Percentiles rank a stretch among this genome's conserved stretches.
These are phyloP conservation scores for Jatropha curcas DNA, from an alignment of 345 rosid genomes.

Conservation along the genomic window DNA sequence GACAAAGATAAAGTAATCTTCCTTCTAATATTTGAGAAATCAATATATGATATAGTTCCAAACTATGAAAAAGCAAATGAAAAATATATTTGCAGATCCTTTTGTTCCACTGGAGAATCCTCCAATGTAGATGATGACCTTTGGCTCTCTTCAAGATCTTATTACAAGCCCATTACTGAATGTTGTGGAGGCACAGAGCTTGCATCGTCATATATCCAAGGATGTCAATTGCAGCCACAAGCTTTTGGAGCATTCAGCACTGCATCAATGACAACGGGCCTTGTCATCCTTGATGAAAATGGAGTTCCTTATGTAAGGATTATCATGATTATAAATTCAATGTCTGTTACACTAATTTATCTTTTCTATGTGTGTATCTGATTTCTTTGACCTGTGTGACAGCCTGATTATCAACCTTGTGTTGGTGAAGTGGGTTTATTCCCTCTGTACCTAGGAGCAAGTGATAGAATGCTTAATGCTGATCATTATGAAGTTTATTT, in stretches of 20 bases:
- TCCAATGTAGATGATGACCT: slow-evolving; percentile 88
- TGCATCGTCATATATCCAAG: slow-evolving; percentile 71
- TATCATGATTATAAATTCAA: neutral
- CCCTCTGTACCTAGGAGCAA: slow-evolving; percentile 70
- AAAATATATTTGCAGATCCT: slow-evolving; percentile 39
- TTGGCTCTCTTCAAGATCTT: slow-evolving; percentile 87
- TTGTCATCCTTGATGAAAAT: slow-evolving; percentile 71
- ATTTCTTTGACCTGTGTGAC: slow-evolving; percentile 28
- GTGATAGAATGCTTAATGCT: slow-evolving; percentile 77
- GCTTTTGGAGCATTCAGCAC: slow-evolving; percentile 88
- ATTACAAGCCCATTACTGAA: slow-evolving; percentile 73
- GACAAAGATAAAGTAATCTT: slow-evolving; percentile 66
- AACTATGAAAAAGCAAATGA: slow-evolving; percentile 9
- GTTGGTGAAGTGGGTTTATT: slow-evolving; percentile 83
- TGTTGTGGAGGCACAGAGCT: slow-evolving; percentile 93
- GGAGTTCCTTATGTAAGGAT: slow-evolving; percentile 62
- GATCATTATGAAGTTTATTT: slow-evolving; percentile 76
- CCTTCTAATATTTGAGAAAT: neutral
- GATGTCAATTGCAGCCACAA: slow-evolving; percentile 73
- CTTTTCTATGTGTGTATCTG: neutral
- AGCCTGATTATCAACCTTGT: slow-evolving; percentile 78
- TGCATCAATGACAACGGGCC: slow-evolving; percentile 66
- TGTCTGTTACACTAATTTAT: neutral
- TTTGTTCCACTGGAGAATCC: slow-evolving; percentile 76
- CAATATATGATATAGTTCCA: slow-evolving; percentile 1